Conservation (phyloP, 1,284 basidiomycete species). For the Prillingera fragicola region DNA sequence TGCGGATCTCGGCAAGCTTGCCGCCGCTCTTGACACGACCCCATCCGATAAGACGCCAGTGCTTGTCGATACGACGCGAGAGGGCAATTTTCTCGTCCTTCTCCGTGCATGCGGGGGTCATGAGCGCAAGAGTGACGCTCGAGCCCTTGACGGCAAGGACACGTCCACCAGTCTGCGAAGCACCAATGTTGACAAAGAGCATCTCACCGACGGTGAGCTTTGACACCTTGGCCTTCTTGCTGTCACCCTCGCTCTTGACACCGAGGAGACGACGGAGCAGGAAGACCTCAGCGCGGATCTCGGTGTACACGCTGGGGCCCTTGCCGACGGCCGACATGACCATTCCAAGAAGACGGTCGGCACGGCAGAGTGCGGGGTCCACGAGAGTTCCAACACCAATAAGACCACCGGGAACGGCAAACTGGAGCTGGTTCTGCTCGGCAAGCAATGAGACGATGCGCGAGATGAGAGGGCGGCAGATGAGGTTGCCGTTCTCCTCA, state of each 20-base stretch:
- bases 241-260: conserved; percentile 96
- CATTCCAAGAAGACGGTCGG: conserved; percentile 93
- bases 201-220: conserved; percentile 92
- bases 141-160: conserved; percentile 88
- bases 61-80: conserved; percentile 89
- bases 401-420: conserved; percentile 93
- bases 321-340: conserved; percentile 91
- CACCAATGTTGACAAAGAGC: conserved; percentile 88
- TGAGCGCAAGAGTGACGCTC: conserved; percentile 84
- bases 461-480: conserved; percentile 90
- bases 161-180: conserved; percentile 87
- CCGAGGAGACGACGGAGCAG: conserved; percentile 89
- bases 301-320: conserved; percentile 87
- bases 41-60: conserved; percentile 67
- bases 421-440: conserved; percentile 89
- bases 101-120: conserved; percentile 87
- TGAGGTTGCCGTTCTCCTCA: conserved; percentile 81
- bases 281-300: conserved; percentile 60
- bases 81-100: conserved; percentile 93
- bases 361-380: conserved; percentile 93
- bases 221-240: conserved; percentile 90
- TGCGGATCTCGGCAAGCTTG: conserved; percentile 41
- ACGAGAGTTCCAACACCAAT: conserved; percentile 98
- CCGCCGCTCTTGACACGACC: conserved; percentile 43
- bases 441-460: conserved; percentile 86